These are phyloP conservation scores for Raffaelea deltoideospora DNA, from an alignment of 2,329 filamentous ascomycete genomes.

Conservation along the genomic window DNA sequence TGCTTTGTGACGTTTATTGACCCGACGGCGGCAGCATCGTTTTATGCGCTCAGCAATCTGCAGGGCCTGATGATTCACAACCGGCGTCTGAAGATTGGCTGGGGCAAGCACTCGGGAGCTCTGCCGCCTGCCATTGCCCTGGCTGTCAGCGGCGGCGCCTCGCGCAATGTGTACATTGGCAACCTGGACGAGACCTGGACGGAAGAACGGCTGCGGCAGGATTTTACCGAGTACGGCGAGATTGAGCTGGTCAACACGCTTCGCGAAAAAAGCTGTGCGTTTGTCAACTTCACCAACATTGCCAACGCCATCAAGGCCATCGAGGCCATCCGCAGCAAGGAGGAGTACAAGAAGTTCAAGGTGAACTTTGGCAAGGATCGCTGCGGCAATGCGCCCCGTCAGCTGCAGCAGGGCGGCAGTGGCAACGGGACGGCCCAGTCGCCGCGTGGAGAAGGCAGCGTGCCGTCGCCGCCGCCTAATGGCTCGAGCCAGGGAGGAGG, in stretches of 20 bases:
- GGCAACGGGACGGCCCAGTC: constrained; percentile 31
- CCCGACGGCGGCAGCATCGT: constrained; percentile 90
- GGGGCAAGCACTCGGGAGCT: constrained; percentile 97
- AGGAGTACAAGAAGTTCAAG: constrained; percentile 97
- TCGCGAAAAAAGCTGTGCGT: constrained; percentile 96
- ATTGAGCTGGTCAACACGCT: constrained; percentile 95
- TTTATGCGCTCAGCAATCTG: constrained; percentile 93
- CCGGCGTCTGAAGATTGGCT: constrained; percentile 91
- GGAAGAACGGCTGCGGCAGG: constrained; percentile 85
- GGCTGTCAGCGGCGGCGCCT: constrained; percentile 89
- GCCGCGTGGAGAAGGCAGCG: constrained; percentile 46
- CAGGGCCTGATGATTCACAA: constrained; percentile 99
- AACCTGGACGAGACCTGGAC: constrained; percentile 97
- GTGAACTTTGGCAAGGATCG: constrained; percentile 99
- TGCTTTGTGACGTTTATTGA: constrained; percentile 99
- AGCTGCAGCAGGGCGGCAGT: constrained; percentile 42
- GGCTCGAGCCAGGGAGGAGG: constrained; percentile 43
- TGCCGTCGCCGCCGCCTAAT: constrained; percentile 43
- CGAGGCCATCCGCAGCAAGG: constrained; percentile 82
- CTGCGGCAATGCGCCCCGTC: constrained; percentile 89
- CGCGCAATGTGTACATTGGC: constrained; percentile 96
- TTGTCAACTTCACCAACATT: constrained; percentile 99
- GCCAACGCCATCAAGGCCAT: constrained; percentile 99
- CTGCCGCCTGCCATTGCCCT: constrained; percentile 90
- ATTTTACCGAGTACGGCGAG: constrained; percentile 94